Base-by-base conservation (phyloP, 805 yeast genomes). In the Wickerhamomyces mucosus region DNA sequence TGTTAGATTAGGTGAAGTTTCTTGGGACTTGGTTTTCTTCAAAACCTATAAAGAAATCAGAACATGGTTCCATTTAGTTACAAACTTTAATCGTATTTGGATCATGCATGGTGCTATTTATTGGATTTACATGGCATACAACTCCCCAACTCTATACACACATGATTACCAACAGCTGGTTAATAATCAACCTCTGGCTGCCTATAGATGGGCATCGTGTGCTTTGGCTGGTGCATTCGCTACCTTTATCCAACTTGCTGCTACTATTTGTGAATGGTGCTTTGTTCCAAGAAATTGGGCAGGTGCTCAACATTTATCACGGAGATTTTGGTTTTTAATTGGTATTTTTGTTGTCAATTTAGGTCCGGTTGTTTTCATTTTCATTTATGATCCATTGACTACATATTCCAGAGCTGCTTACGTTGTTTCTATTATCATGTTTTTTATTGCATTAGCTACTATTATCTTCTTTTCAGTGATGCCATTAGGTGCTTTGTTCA, bases 251-350 rank as follows among this genome's bases (percentile, higher is more conserved):
- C 95, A 92, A 63, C 69, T 92, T 38, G 45, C 72, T 36, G 98
- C 98, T 31, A 88, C 97, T 18, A 37, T 86, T 22, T 74, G 82
- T 51, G 98, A 92, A 63, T 89, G 95, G 95, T 66, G 77, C 55
- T 92, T 86, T 51, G 97, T 92, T 39, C 98, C 98, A 45, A 79
- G 97, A 63, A 75, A 79, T 48, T 92, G 97, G 97, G 94, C 97
- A 21, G 98, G 99, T 61, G 96, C 97, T 58, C 97, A 89, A 65
- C 96, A 83, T 58, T 72, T 92, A 54, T 65, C 85, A 23, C 84
- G 95, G 63, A 79, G 98, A 56, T 67, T 92, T 49, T 54, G 78
- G 67, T 80, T 88, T 55, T 60, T 89, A 55, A 44, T 78, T 33
- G 43, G 72, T 32, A 72, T 86, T 44, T 65, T 86, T 35, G 67